Base-by-base conservation (phyloP, 2,329 filamentous ascomycete genomes). In the Clarireedia hainanense region DNA sequence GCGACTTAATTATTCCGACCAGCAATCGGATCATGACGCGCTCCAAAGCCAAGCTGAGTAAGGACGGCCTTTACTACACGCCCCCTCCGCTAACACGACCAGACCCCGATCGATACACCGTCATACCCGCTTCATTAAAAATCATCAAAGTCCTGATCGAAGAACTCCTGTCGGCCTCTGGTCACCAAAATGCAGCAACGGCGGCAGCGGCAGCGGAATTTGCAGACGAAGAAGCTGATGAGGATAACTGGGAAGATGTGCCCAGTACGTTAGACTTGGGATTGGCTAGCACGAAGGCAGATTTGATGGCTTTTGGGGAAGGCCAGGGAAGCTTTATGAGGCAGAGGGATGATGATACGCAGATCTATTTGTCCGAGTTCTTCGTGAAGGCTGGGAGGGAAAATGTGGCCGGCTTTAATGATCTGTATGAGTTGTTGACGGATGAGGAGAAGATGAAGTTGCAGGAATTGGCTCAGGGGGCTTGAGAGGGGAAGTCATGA, bases 131-230 rank as follows among this genome's bases (percentile, higher is more conserved):
- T 0, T 85, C 89, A 1, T 80, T 99, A 67, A 99, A 99, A 75
- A 96, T 99, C 58, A 75, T 97, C 72, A 99, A 99, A 76, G 86
- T 97, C 4, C 81, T 99, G 7, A 86, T 97, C 47, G 90, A 96
- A 68, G 94, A 99, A 73, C 81, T 99, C 3, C 77, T 88, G 5
- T 90, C 89, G 0, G 89, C 91, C 1, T 85, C 88, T 4, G 89
- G 89, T 24, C 73, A 74, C n/a, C 73, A 76, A 58, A 75, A 75
- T 49, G 79, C 83, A 50, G 76, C 84, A 1, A 80, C 82, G 43
- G 73, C 77, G 3, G 81, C 82, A 0, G 85, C 81, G 0, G 82
- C 82, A 0, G 77, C 80, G 5, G 79, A 75, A 66, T 62, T 73
- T 53, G 77, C 76, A 10, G 77, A 83, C 30, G 86, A 84, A 53